Base-by-base conservation (phyloP, 164 flowering plant species). In the Sedum album region DNA sequence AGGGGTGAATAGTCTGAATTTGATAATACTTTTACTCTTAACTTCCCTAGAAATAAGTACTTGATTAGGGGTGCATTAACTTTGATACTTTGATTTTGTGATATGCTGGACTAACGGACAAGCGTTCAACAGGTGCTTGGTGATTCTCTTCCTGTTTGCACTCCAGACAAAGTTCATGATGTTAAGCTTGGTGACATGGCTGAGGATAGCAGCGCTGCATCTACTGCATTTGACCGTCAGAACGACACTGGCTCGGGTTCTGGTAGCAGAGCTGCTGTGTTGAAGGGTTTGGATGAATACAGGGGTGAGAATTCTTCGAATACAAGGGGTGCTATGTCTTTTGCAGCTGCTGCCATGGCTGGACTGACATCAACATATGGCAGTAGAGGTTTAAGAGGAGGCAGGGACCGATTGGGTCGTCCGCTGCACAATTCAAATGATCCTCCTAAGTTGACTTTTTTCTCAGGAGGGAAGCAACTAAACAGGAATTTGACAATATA, bases 331-430 rank as follows among this genome's bases (percentile, higher is more conserved):
- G 91, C 88, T 35, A 82, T 91, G 92, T 88, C 96, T 60, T 94
- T 90, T 84, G 97, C 96, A 71, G 96, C 99, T 68, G 97, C 96
- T 76, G 96, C 99, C 17, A 94, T 88, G 96, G 91, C 96, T 73
- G 97, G 96, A 48, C 90, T 88, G 76, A 79, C 93, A 68, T 81
- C 99, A 66, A 84, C 86, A 26, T 82, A 86, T 74, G 83, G 84
- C 64, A 82, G 92, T 69, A 81, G 94, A 82, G 94, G 96, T 70
- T 68, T 83, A 23, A 80, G 87, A 75, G 95, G 87, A 69, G 83
- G 87, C 55, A 78, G 98, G 76, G 98, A 94, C 75, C 82, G 89
- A 14, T 89, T 85, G 9, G 96, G 96, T 23, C 87, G 87, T 13
- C 79, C 81, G 30, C 65, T 83, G 15, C 73, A 76, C 79, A 85